These are phyloP conservation scores for Apiospora rasikravindrae DNA, from an alignment of 2,329 filamentous ascomycete species.

Conservation along the genomic window DNA sequence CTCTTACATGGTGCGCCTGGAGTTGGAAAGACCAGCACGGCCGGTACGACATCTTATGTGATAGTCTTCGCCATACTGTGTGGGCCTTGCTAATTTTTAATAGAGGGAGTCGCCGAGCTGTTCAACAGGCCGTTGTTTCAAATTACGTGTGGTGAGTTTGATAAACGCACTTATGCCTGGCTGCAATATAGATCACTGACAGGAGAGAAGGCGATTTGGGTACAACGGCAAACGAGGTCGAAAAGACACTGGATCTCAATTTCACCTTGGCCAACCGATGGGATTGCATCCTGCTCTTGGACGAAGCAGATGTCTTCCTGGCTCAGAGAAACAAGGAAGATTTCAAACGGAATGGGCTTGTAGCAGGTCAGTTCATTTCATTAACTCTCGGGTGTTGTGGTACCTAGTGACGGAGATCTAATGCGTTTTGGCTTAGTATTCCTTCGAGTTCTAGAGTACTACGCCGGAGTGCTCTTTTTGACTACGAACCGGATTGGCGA, in stretches of 20 bases:
- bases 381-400: background rate
- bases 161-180: slow-evolving; percentile 24
- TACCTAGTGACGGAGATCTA: background rate
- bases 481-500: slow-evolving; percentile 48
- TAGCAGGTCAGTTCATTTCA: slow-evolving; percentile 30
- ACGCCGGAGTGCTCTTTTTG: slow-evolving; percentile 43
- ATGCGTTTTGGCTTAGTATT: slow-evolving; percentile 34
- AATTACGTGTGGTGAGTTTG: slow-evolving; percentile 30
- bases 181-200: background rate
- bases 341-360: slow-evolving; percentile 37
- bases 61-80: background rate
- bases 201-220: slow-evolving; percentile 20
- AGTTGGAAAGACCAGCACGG: slow-evolving; percentile 29
- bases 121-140: slow-evolving; percentile 27
- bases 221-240: slow-evolving; percentile 38
- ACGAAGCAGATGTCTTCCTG: background rate
- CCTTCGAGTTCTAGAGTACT: slow-evolving; percentile 43
- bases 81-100: accelerated
- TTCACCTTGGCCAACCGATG: background rate
- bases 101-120: slow-evolving; percentile 27
- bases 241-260: slow-evolving; percentile 29
- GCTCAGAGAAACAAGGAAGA: slow-evolving; percentile 23
- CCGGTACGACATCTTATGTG: slow-evolving; percentile 22
- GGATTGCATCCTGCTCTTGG: slow-evolving; percentile 1
- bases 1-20: slow-evolving; percentile 30